Percentiles rank a stretch among this genome's conserved stretches.
phyloP scores from a whole-genome alignment of 1,284 basidiomycete genomes.

The Pseudozyma hubeiensis region DNA sequence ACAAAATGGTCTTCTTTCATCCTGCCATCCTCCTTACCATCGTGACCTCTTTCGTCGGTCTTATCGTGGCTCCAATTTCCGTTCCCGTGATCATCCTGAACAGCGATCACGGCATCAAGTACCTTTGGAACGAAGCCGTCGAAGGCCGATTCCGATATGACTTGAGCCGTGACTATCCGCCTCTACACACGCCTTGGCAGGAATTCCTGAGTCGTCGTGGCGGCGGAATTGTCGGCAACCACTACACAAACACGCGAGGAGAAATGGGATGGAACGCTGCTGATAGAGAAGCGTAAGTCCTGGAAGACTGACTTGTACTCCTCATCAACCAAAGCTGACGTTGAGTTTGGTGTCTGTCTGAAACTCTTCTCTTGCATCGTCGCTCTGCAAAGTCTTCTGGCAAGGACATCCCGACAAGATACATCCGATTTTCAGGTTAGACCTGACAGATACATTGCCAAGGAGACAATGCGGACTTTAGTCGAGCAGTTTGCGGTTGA shows the following conservation, averaged over 20 bases:
- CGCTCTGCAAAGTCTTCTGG: too few species aligned
- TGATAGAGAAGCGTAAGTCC: background rate
- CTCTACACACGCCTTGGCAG: background rate
- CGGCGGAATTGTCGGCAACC: background rate
- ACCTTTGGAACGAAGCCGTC: background rate
- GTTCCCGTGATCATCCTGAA: background rate
- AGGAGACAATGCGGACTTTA: too few species aligned
- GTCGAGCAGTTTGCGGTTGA: too few species aligned
- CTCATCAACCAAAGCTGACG: too few species aligned
- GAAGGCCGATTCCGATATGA: constrained; percentile 4
- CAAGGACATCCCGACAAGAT: too few species aligned
- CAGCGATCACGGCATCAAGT: constrained; percentile 3
- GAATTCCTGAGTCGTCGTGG: constrained; percentile 1
- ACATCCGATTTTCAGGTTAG: too few species aligned
- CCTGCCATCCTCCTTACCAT: background rate
- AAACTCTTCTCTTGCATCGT: too few species aligned
- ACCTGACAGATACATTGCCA: too few species aligned
- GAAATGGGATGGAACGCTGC: background rate
- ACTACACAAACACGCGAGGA: background rate
- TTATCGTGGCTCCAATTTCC: background rate
- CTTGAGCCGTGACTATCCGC: background rate
- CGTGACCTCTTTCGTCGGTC: background rate
- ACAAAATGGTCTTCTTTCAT: background rate
- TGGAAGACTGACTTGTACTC: background rate
- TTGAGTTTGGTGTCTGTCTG: too few species aligned